These are phyloP conservation scores for Fusarium fujikuroi DNA, from an alignment of 2,329 filamentous ascomycete species.

Conservation along the genomic window DNA sequence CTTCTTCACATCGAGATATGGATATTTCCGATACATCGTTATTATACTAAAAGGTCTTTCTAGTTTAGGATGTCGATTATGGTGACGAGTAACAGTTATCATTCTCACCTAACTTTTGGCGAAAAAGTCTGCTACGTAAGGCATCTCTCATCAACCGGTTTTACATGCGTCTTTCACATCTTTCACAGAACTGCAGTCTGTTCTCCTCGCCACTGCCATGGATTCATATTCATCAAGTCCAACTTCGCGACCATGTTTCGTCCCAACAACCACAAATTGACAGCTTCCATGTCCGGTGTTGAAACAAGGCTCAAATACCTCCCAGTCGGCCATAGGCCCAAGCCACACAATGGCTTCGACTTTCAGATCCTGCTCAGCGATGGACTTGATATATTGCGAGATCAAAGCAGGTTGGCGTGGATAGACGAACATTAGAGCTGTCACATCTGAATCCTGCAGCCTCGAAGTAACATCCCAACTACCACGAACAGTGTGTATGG, in stretches of 20 bases:
- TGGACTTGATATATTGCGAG: conserved; percentile 38
- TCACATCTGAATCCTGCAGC: conserved; percentile 37
- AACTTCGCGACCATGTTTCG: conserved; percentile 19
- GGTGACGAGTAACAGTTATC: not conserved
- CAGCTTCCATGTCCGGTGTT: not conserved
- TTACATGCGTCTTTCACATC: not conserved
- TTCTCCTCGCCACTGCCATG: conserved; percentile 30
- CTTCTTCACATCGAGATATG: not conserved
- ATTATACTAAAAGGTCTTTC: not conserved
- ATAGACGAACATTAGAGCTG: conserved; percentile 49
- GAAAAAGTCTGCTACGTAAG: not conserved
- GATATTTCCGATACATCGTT: not conserved
- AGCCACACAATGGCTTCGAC: conserved; percentile 39
- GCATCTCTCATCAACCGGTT: not conserved
- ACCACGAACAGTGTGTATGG: conserved; percentile 45
- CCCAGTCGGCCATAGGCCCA: conserved; percentile 44
- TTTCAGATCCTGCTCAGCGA: conserved; percentile 1
- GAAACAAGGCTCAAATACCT: conserved; percentile 39
- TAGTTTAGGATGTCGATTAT: too few species aligned
- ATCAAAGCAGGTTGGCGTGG: conserved; percentile 48
- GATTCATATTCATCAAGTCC: conserved; percentile 39
- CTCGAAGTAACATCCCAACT: conserved; percentile 47
- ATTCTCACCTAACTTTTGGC: not conserved
- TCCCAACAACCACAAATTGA: conserved; percentile 18
- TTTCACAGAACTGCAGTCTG: not conserved